Evolutionary conservation across 306 rosid genomes (phyloP).

Genomic region (Castanea sativa): DNA sequence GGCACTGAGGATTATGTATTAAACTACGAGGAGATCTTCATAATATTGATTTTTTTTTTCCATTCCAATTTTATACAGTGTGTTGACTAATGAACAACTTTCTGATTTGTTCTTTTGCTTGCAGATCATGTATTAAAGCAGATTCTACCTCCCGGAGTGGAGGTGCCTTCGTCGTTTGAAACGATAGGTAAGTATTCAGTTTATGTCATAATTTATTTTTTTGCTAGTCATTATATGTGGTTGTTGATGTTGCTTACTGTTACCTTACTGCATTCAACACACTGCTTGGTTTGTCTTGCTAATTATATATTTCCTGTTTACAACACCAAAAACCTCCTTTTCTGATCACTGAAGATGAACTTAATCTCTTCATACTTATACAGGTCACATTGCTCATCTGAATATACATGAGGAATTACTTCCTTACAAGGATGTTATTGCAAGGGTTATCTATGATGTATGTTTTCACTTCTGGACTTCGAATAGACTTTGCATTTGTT

Average conservation of each 20-base stretch:
- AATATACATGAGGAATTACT: constrained; percentile 88
- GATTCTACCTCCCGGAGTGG: constrained; percentile 74
- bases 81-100: neutral
- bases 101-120: constrained; percentile 21
- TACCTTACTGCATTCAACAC: neutral
- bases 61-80: neutral
- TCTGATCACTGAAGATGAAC: constrained; percentile 24
- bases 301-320: neutral
- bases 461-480: constrained; percentile 25
- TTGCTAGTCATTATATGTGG: neutral
- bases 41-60: constrained; percentile 16
- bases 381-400: constrained; percentile 97
- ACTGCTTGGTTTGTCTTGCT: neutral
- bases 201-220: constrained; percentile 12
- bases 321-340: constrained; percentile 14
- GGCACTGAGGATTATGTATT: neutral
- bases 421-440: constrained; percentile 82
- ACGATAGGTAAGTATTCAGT: constrained; percentile 79
- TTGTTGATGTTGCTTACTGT: neutral
- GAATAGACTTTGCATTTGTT: neutral
- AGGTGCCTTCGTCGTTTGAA: constrained; percentile 94
- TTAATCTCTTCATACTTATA: constrained; percentile 26
- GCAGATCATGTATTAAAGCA: constrained; percentile 89
- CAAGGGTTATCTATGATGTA: constrained; percentile 90
- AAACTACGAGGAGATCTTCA: neutral